Conservation (phyloP, 192 early-diverging fungal species). For the Backusella luteola region DNA sequence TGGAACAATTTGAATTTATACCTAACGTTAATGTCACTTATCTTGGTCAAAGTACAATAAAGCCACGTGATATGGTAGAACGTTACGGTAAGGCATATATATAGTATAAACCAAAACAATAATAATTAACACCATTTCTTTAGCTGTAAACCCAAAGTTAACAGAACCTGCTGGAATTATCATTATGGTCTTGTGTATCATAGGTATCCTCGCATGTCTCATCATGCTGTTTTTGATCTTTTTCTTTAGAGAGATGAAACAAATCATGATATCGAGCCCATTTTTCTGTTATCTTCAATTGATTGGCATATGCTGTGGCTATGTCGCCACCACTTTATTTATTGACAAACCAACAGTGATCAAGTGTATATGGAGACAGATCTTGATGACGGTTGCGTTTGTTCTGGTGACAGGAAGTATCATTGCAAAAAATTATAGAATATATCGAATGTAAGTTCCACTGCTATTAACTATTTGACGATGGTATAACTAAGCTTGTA, state of each 20-base stretch:
- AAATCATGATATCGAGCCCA: conserved; percentile 46
- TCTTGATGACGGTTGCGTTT: conserved; percentile 40
- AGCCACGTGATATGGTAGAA: conserved; percentile 34
- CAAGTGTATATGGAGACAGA: conserved; percentile 33
- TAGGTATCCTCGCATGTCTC: conserved; percentile 32
- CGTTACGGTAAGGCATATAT: conserved; percentile 1
- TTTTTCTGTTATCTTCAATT: conserved; percentile 46
- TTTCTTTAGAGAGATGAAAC: conserved; percentile 33
- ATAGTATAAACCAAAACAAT: neutral
- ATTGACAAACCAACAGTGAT: conserved; percentile 25
- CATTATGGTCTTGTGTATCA: conserved; percentile 24
- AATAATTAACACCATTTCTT: neutral
- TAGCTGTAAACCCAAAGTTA: conserved; percentile 34
- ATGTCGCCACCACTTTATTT: conserved; percentile 29
- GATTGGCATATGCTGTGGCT: conserved; percentile 36
- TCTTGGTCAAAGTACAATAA: conserved; percentile 32
- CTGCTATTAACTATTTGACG: neutral
- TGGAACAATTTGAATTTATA: conserved; percentile 30
- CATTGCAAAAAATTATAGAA: conserved; percentile 51
- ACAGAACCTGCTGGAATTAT: conserved; percentile 27
- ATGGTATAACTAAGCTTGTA: neutral
- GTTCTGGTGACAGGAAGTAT: conserved; percentile 46
- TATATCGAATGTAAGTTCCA: conserved; percentile 30
- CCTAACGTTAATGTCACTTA: conserved; percentile 31
- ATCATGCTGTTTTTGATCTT: conserved; percentile 37